Evolutionary conservation across 192 early-diverging fungal genomes (phyloP), one percentile per base, ranked within the genome.

Genomic region (Coemansia sp.): DNA sequence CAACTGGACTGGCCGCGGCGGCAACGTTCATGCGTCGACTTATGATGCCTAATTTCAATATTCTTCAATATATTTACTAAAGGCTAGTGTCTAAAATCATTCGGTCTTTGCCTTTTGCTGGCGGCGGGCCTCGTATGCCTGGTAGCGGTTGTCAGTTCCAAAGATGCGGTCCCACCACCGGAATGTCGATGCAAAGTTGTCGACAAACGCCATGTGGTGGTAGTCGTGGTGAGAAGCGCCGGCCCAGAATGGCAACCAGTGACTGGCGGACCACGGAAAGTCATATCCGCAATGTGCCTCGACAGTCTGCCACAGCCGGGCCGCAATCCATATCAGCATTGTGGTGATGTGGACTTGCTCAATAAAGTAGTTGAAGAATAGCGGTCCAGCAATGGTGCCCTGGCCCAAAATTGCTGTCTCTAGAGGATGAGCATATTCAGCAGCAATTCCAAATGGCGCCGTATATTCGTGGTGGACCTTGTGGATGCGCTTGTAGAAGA

Each of bases 1-100:
- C 81, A 98, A 98, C 93, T 98, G 94, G 96, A 97, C 94, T 67
- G 96, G 94, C 53, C 88, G 89, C 60, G 96, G 96, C 73, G 96
- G 89, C 46, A 84, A 87, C 62, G 87, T 92, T 56, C 80, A 84
- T 46, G 86, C 87, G 1, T 83, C 85, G 44, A 90, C 85, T 59
- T 91, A 91, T 71, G 75, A 89, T 17, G 90, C 80, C 57, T 91
- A 82, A 82, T 26, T 20, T 37, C 12, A 11, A 54, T 44, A 12
- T 20, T 63, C 19, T 54, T 54, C 28, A 17, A 48, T 17, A 48
- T 48, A 20, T 20, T 48, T 48, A 34, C 31, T 34, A 34, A 34
- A 34, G 31, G 31, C 31, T 34, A 7, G 31, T 48, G 12, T 28
- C 11, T 14, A 28, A 25, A 22, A 15, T 31, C 56, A 74, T 14